A percentile compares a stretch with the other conserved stretches of the same genome.
Conservation (phyloP, 2,329 filamentous ascomycete species). For the Cladosporium sp. region DNA sequence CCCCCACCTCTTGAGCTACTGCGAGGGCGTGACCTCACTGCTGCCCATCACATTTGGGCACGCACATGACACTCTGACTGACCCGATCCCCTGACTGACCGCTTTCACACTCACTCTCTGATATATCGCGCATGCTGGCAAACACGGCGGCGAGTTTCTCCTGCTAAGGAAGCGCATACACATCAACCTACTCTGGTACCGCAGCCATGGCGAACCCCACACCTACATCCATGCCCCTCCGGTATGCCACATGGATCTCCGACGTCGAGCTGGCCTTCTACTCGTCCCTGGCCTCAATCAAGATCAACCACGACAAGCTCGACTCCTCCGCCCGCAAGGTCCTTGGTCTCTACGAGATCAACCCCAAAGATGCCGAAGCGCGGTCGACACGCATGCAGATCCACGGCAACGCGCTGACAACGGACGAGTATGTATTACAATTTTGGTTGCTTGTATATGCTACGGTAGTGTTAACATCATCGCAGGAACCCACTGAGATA, state of each 20-base stretch:
- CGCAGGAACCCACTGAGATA: slow-evolving; percentile 66
- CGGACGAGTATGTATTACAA: slow-evolving; percentile 66
- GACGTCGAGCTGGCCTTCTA: slow-evolving; percentile 97
- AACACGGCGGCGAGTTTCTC: neutral
- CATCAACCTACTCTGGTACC: neutral
- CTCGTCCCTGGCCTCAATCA: slow-evolving; percentile 83
- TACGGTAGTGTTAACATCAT: neutral
- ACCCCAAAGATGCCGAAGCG: slow-evolving; percentile 67
- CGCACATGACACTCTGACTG: neutral
- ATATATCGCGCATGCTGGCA: neutral
- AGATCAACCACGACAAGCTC: slow-evolving; percentile 96
- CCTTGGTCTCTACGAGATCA: slow-evolving; percentile 85
- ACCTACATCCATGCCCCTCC: slow-evolving; percentile 43
- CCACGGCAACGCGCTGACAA: slow-evolving; percentile 80
- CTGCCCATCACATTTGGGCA: neutral
- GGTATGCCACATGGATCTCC: slow-evolving; percentile 87
- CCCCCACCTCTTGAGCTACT: neutral
- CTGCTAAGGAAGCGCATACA: neutral
- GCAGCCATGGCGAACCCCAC: slow-evolving; percentile 3
- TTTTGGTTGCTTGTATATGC: neutral
- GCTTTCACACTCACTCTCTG: neutral
- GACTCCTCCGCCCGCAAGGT: slow-evolving; percentile 88
- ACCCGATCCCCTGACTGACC: neutral
- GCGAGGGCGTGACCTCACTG: neutral
- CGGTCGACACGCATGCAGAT: slow-evolving; percentile 88